Base-by-base conservation (phyloP, 768 basidiomycete genomes). In the Lactarius pseudohatsudake region DNA sequence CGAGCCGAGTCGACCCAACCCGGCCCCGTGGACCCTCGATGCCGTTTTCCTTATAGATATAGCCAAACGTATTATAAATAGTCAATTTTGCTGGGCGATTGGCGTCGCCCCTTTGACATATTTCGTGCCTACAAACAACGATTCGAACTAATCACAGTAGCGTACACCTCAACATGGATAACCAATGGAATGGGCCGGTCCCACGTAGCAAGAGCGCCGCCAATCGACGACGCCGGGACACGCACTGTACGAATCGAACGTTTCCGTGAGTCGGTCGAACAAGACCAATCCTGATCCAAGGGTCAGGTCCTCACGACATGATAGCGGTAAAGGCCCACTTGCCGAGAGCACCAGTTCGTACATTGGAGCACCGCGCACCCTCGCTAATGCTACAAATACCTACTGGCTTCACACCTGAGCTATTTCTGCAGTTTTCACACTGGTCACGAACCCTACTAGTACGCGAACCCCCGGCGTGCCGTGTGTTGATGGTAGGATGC, bases 141-240 rank as follows among this genome's bases (percentile, higher is more conserved):
- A 5, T 67, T 15, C 65, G 57, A 32, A 34, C 18, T 41, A 47
- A 34, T 16, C 41, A 16, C 16, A 22, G 32, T 8, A 9, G 22
- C 41, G 13, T 18, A 53, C 75, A 93, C 94, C 84, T 97, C 96
- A 38, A 98, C 94, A 64, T 96, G 92, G 70, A 98, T 85, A 72
- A 98, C 96, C 79, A 98, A 95, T n/a, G n/a, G n/a, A 67, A 98
- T 97, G 47, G 95, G 96, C 76, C 98, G 97, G 77, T 99, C 98
- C 97, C 97, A 99, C 61, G 95, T 97, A 15, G 94, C 96, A 68
- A 98, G 79, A 53, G 97, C 95, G 77, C 97, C 96, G 74, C 92
- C 96, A 62, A 98, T 83, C 1, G 90, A 86, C n/a, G 94, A 96
- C 8, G 95, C 78, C 75, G 93, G 90, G 64, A 96, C 96, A 65